These are phyloP conservation scores for Heimioporus retisporus DNA, from an alignment of 1,284 basidiomycete genomes.

Conservation along the genomic window DNA sequence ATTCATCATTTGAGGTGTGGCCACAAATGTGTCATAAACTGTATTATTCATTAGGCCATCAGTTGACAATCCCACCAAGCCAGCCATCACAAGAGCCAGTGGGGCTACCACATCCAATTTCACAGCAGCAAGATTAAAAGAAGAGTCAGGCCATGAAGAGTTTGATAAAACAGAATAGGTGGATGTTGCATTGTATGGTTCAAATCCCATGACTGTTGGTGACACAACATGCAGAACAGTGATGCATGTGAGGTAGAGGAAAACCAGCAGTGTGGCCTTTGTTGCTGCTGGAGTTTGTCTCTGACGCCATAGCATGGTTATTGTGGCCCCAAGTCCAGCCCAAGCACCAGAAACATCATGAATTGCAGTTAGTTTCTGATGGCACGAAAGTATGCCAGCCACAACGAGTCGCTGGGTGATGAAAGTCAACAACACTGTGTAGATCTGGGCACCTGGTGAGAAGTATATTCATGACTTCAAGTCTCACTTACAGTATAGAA, in stretches of 20 bases:
- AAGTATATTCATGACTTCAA: too few species aligned
- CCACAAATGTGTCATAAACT: not conserved
- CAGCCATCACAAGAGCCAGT: not conserved
- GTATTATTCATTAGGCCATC: not conserved
- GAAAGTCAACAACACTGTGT: too few species aligned
- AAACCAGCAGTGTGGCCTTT: not conserved
- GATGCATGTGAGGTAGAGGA: constrained; percentile 5
- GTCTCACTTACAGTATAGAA: constrained; percentile 19
- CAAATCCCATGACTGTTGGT: constrained; percentile 11
- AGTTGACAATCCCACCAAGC: not conserved
- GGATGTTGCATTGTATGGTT: not conserved
- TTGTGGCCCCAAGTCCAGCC: not conserved
- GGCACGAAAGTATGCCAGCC: too few species aligned
- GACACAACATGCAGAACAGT: constrained; percentile 11
- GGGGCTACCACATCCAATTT: not conserved
- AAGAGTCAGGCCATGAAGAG: constrained; percentile 10
- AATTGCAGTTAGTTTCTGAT: too few species aligned
- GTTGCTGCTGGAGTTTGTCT: not conserved
- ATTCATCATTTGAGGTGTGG: not conserved
- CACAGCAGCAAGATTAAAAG: not conserved
- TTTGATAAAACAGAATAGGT: not conserved
- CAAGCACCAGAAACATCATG: too few species aligned
- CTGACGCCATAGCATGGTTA: constrained; percentile 13
- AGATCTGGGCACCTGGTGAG: too few species aligned
- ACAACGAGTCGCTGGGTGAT: too few species aligned